phyloP scores from a whole-genome alignment of 805 yeast species.

The Nakazawaea sp. region DNA sequence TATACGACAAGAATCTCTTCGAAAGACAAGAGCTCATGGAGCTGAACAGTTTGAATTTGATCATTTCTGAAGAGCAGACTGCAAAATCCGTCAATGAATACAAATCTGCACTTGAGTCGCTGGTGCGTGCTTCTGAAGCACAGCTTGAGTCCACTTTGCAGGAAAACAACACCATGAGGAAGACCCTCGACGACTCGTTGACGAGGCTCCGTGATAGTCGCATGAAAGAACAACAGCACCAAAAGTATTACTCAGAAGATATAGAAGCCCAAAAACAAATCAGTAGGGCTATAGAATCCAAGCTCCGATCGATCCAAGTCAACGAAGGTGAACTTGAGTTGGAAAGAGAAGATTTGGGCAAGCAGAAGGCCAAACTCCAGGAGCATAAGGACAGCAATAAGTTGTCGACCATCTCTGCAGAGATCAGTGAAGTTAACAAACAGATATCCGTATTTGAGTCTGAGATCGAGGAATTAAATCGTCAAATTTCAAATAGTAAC shows the following conservation, averaged over 20 bases:
- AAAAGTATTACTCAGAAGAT: conserved; percentile 35
- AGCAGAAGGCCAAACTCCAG: conserved; percentile 28
- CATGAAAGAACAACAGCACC: conserved; percentile 35
- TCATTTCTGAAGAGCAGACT: background rate
- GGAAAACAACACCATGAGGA: conserved; percentile 13
- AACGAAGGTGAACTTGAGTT: conserved; percentile 30
- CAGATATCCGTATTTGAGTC: conserved; percentile 30
- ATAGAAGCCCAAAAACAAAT: conserved; percentile 27
- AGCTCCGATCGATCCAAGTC: conserved; percentile 23
- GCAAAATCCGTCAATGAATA: conserved; percentile 14
- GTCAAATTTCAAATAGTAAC: conserved; percentile 42
- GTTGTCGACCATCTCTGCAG: conserved; percentile 22
- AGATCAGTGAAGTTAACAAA: conserved; percentile 31
- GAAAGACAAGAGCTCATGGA: conserved; percentile 9
- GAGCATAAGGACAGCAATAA: conserved; percentile 21
- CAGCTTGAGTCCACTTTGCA: conserved; percentile 8
- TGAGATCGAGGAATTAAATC: conserved; percentile 46
- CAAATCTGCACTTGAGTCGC: conserved; percentile 7
- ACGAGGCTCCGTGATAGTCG: conserved; percentile 23
- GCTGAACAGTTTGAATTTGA: conserved; percentile 7
- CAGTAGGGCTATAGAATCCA: conserved; percentile 28
- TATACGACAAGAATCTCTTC: conserved; percentile 14
- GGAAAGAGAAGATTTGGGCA: conserved; percentile 35
- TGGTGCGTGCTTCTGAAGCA: conserved; percentile 7
- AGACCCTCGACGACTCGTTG: conserved; percentile 12